Evolutionary conservation across 805 yeast genomes (phyloP).

Genomic region (Cyberlindnera lachancei): DNA sequence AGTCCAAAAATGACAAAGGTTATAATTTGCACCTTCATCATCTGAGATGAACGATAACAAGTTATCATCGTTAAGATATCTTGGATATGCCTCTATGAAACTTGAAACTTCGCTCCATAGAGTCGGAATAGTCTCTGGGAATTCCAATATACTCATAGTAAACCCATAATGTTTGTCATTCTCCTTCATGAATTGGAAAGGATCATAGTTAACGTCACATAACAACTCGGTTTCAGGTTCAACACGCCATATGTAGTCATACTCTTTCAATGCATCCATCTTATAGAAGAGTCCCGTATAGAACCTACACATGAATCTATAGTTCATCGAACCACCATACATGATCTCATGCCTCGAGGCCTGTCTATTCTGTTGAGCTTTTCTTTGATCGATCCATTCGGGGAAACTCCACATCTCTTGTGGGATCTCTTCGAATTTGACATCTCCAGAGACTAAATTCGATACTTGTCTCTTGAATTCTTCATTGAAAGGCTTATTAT

Average conservation of each 20-base stretch:
- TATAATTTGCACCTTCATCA: conserved; percentile 60
- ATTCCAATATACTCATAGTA: conserved; percentile 70
- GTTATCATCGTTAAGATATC: conserved; percentile 36
- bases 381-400: conserved; percentile 28
- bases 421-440: conserved; percentile 36
- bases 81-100: conserved; percentile 31
- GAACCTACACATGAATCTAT: conserved; percentile 58
- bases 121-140: conserved; percentile 44
- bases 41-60: conserved; percentile 62
- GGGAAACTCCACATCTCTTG: conserved; percentile 42
- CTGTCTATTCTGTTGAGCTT: conserved; percentile 25
- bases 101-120: conserved; percentile 33
- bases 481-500: conserved; percentile 67
- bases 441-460: conserved; percentile 34
- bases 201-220: conserved; percentile 49
- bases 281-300: conserved; percentile 50
- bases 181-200: conserved; percentile 52
- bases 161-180: conserved; percentile 68
- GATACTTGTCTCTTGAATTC: conserved; percentile 55
- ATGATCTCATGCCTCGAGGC: conserved; percentile 28
- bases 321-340: conserved; percentile 50
- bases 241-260: conserved; percentile 69
- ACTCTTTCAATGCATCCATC: conserved; percentile 47
- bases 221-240: conserved; percentile 58
- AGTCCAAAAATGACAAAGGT: conserved; percentile 89